These are phyloP conservation scores for Onygenales sp. DNA, from an alignment of 2,329 filamentous ascomycete species.

Conservation along the genomic window DNA sequence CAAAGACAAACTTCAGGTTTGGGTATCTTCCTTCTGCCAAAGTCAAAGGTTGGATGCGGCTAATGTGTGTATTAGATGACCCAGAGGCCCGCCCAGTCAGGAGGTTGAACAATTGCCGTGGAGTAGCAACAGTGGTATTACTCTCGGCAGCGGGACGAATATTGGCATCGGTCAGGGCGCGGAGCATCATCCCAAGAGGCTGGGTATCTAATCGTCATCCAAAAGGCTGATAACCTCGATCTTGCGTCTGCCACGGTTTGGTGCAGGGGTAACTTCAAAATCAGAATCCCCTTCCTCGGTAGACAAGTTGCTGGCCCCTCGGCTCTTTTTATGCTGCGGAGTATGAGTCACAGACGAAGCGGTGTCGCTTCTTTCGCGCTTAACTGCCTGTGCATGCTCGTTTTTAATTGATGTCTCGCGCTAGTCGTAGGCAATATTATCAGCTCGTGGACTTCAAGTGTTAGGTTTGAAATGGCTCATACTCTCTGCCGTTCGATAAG, in stretches of 20 bases:
- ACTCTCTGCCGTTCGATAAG: conserved; percentile 14
- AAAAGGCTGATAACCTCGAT: not conserved
- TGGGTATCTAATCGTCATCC: not conserved
- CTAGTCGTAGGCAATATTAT: not conserved
- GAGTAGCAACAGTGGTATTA: too few species aligned
- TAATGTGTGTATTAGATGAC: too few species aligned
- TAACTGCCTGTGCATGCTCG: not conserved
- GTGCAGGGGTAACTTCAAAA: not conserved
- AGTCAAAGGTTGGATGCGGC: too few species aligned
- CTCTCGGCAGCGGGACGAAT: too few species aligned
- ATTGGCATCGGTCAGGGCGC: too few species aligned
- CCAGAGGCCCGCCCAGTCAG: too few species aligned
- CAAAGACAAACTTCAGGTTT: too few species aligned
- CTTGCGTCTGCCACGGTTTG: not conserved
- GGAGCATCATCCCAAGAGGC: too few species aligned
- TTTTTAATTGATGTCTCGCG: not conserved
- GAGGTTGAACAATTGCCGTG: too few species aligned
- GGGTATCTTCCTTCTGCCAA: too few species aligned
- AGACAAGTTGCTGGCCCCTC: not conserved
- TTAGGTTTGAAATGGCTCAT: not conserved
- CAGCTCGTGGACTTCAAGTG: too few species aligned
- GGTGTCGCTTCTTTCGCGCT: not conserved
- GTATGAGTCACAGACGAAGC: not conserved
- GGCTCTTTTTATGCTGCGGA: not conserved
- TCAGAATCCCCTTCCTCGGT: not conserved